Base-by-base conservation (phyloP, 2,329 filamentous ascomycete species). In the Aspergillus novofumigatus region DNA sequence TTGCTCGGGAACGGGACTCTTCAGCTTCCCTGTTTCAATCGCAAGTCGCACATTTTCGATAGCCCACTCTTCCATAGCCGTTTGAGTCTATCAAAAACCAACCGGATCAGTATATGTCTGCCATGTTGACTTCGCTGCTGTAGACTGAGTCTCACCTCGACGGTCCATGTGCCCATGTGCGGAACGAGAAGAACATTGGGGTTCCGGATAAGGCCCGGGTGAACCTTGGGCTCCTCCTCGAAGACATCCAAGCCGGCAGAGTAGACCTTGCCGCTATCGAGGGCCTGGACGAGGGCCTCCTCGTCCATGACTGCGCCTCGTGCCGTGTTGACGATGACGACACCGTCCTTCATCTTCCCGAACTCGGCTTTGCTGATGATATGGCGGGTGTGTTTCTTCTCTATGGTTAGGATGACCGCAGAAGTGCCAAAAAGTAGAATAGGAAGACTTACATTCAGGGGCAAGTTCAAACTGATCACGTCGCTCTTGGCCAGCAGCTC, bases 111-210 rank as follows among this genome's bases (percentile, higher is more conserved):
- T 23, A 25, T 7, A 23, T 14, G 17, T 21, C 2, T 26, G 44
- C 17, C 14, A 25, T 11, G 8, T 14, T 47, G 20, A 26, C 14
- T 23, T 14, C 21, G 3, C 6, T 6, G 14, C 32, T 17, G 10
- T 5, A 21, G 35, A 17, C 25, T 1, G 3, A 17, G 42, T 68
- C 69, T 62, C 59, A 76, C 74, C 77, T 89, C 90, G 28, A 86
- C 77, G 0, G 89, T 93, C 81, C 84, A 91, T 0, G 91, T 95
- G 0, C 91, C 91, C 89, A 95, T 90, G 72, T 95, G 91, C 52
- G 91, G 91, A 38, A 95, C 76, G 28, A 96, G 79, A 65, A 93
- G 79, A 23, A 90, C 89, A 63, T 85, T 83, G 2, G 84, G 84
- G 68, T 93, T 92, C 17, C 77, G 76, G 14, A 92, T 64, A 45